A percentile compares a stretch with the other conserved stretches of the same genome.
Conservation (phyloP, 164 flowering plant genomes). For the Pachysandra terminalis region DNA sequence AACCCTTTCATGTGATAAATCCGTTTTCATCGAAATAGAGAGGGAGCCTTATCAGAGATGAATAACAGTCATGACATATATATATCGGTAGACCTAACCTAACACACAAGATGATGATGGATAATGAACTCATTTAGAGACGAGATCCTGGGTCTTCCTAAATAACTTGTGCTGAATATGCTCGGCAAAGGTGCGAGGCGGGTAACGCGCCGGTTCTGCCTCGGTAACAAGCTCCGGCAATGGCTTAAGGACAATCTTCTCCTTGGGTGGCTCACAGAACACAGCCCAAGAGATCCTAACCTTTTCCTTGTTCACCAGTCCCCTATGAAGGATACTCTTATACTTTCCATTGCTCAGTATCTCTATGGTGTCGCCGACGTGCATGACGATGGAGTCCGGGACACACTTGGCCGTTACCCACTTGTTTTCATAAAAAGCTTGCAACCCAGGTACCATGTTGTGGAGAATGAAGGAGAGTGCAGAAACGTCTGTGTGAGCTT, state of each 20-base stretch:
- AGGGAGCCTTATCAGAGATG: too few relatives aligned
- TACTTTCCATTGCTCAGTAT: slow-evolving; percentile 86
- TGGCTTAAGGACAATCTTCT: slow-evolving; percentile 76
- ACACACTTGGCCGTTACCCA: slow-evolving; percentile 96
- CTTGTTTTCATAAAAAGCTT: slow-evolving; percentile 53
- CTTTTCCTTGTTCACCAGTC: slow-evolving; percentile 91
- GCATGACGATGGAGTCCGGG: slow-evolving; percentile 80
- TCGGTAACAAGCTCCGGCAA: slow-evolving; percentile 71
- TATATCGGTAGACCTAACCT: too few relatives aligned
- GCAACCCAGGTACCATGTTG: slow-evolving; percentile 98
- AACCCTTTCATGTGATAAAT: too few relatives aligned
- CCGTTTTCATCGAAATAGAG: too few relatives aligned
- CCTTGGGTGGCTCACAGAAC: slow-evolving; percentile 92
- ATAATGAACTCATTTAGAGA: slow-evolving; percentile 10
- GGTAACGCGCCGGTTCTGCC: slow-evolving; percentile 56
- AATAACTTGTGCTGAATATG: slow-evolving; percentile 78
- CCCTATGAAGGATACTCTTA: slow-evolving; percentile 87
- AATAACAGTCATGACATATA: too few relatives aligned
- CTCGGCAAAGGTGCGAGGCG: slow-evolving; percentile 86
- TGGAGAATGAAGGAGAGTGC: slow-evolving; percentile 89
- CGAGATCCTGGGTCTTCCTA: slow-evolving; percentile 44
- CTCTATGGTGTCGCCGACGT: slow-evolving; percentile 86
- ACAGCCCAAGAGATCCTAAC: slow-evolving; percentile 96
- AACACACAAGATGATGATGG: too few relatives aligned
- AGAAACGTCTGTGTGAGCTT: slow-evolving; percentile 88